Evolutionary conservation across 495 filamentous ascomycete species (phyloP).

Genomic region (Jackrogersella multiformis): DNA sequence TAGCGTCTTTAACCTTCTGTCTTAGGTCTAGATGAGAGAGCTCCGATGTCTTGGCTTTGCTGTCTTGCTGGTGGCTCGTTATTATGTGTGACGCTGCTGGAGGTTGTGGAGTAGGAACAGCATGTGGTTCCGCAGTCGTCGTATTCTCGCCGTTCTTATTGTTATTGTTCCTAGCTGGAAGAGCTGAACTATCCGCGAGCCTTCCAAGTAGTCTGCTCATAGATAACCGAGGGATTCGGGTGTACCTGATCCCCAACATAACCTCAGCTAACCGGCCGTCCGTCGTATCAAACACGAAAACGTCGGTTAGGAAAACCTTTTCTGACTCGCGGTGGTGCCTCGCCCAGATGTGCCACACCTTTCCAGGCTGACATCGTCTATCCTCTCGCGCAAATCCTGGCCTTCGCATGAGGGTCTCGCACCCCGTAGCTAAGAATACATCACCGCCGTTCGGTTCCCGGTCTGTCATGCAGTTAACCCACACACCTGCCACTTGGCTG

Average conservation of each 20-base stretch:
- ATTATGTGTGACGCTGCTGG: neutral
- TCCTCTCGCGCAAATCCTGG: neutral
- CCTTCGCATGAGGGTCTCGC: neutral
- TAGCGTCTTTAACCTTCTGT: constrained; percentile 31
- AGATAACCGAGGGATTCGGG: constrained; percentile 48
- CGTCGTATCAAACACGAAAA: constrained; percentile 59
- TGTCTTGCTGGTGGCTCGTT: neutral
- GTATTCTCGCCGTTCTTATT: neutral
- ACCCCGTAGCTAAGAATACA: constrained; percentile 1
- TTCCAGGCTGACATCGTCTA: constrained; percentile 2
- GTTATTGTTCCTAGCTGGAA: neutral
- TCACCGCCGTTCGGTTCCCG: neutral
- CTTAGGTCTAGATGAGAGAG: constrained; percentile 27
- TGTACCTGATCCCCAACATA: constrained; percentile 60
- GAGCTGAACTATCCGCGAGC: neutral
- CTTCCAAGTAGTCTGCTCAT: constrained; percentile 45
- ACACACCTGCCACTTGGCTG: constrained; percentile 61
- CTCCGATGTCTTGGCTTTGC: neutral
- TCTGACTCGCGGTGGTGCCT: constrained; percentile 46
- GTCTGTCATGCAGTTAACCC: constrained; percentile 62
- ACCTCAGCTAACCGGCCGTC: constrained; percentile 54
- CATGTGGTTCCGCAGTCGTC: neutral
- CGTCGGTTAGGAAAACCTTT: constrained; percentile 52
- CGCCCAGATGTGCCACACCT: constrained; percentile 56
- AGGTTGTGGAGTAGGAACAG: neutral